Evolutionary conservation across 1,284 basidiomycete species (phyloP).

Genomic region (Ceratorhiza oryzae-sativae): DNA sequence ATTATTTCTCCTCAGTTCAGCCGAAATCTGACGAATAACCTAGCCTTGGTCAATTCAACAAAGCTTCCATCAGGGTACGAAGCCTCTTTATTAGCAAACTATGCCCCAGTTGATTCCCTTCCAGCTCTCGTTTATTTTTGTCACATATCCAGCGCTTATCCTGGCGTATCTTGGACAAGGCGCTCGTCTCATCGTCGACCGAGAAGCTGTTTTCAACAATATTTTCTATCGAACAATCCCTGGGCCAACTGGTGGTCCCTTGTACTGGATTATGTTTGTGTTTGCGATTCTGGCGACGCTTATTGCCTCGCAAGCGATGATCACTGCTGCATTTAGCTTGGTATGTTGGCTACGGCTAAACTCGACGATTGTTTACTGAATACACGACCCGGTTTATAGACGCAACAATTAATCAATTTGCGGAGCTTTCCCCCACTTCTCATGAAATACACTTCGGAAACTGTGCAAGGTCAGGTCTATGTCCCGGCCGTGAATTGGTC

Average conservation of each 20-base stretch:
- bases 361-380: slow-evolving; percentile 4
- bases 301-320: slow-evolving; percentile 70
- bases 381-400: slow-evolving; percentile 28
- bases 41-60: slow-evolving; percentile 73
- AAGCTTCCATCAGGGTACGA: slow-evolving; percentile 59
- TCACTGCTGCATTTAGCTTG: slow-evolving; percentile 71
- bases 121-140: slow-evolving; percentile 59
- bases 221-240: slow-evolving; percentile 72
- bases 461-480: slow-evolving; percentile 68
- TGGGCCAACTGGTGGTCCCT: slow-evolving; percentile 58
- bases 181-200: slow-evolving; percentile 62
- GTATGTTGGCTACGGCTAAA: slow-evolving; percentile 39
- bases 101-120: slow-evolving; percentile 10
- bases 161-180: slow-evolving; percentile 75
- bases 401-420: slow-evolving; percentile 69
- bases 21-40: neutral
- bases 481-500: slow-evolving; percentile 66
- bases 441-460: slow-evolving; percentile 67
- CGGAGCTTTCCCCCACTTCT: slow-evolving; percentile 61
- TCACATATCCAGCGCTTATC: slow-evolving; percentile 68
- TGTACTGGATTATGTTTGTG: slow-evolving; percentile 69
- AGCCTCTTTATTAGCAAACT: slow-evolving; percentile 31
- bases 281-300: slow-evolving; percentile 70
- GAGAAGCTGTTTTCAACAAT: slow-evolving; percentile 59
- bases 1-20: neutral